These are phyloP conservation scores for Talaromyces sp. DNA, from an alignment of 2,329 filamentous ascomycete species.

Conservation along the genomic window DNA sequence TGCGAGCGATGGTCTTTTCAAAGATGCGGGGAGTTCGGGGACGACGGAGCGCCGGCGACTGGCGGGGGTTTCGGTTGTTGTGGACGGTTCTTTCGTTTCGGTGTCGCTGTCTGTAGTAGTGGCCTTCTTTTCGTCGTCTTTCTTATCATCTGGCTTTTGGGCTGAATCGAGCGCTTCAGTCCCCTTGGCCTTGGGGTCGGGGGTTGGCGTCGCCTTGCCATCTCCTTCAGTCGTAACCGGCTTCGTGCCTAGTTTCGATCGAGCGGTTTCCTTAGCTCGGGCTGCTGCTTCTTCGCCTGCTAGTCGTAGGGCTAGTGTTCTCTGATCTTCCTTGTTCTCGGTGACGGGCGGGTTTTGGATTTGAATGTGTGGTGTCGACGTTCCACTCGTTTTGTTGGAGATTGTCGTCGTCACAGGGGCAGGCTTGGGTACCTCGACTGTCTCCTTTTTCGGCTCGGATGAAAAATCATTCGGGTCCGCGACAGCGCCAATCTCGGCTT, in stretches of 20 bases:
- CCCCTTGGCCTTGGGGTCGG: slow-evolving; percentile 18
- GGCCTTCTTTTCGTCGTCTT: not conserved
- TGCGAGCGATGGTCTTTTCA: slow-evolving; percentile 32
- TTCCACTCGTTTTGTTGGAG: not conserved
- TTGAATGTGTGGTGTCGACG: slow-evolving; percentile 32
- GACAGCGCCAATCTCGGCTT: slow-evolving; percentile 66
- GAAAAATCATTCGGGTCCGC: slow-evolving; percentile 34
- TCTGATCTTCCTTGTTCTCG: slow-evolving; percentile 34
- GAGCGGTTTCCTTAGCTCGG: slow-evolving; percentile 34
- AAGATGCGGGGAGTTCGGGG: slow-evolving; percentile 25
- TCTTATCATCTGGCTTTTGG: not conserved
- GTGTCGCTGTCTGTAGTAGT: not conserved
- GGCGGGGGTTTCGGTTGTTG: slow-evolving; percentile 20
- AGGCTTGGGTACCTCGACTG: slow-evolving; percentile 23
- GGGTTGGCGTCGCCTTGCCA: slow-evolving; percentile 15
- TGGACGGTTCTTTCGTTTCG: not conserved
- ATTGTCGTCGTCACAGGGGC: slow-evolving; percentile 11
- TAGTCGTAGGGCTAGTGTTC: slow-evolving; percentile 43
- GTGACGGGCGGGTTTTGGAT: slow-evolving; percentile 39
- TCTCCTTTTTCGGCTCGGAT: slow-evolving; percentile 23
- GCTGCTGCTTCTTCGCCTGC: slow-evolving; percentile 41
- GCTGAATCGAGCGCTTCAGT: not conserved
- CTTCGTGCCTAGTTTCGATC: slow-evolving; percentile 19
- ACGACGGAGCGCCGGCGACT: slow-evolving; percentile 29
- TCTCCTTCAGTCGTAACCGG: slow-evolving; percentile 19